Conservation (phyloP, 2,329 filamentous ascomycete genomes). For the Leptographium flavum region DNA sequence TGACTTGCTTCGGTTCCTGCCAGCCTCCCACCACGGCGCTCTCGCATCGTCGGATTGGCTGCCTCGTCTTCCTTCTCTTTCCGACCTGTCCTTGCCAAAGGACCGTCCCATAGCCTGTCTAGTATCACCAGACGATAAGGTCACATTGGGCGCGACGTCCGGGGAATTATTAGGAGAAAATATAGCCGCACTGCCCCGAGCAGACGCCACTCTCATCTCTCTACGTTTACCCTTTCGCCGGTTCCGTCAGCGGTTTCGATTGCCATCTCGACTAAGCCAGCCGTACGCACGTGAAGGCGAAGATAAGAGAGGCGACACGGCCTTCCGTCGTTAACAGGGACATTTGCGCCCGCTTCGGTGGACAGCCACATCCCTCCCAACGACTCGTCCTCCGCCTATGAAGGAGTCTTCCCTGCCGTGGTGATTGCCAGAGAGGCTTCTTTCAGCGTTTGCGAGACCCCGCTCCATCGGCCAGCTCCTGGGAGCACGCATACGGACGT, state of each 20-base stretch:
- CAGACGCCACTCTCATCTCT: neutral
- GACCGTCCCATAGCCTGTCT: neutral
- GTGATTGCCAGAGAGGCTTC: conserved; percentile 1
- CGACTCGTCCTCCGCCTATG: neutral
- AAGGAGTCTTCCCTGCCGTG: neutral
- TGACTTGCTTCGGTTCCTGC: neutral
- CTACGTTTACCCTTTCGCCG: neutral
- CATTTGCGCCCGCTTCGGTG: too few relatives aligned
- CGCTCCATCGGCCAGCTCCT: neutral
- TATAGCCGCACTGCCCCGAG: neutral
- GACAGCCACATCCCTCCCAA: neutral
- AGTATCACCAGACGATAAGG: conserved; percentile 1
- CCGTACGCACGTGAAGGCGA: neutral
- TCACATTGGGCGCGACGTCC: conserved; percentile 1
- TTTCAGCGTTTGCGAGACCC: neutral
- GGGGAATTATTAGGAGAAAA: neutral
- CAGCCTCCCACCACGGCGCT: neutral
- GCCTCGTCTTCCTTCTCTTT: neutral
- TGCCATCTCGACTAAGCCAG: neutral
- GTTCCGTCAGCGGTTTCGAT: neutral
- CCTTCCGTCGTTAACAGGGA: too few relatives aligned
- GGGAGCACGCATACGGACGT: neutral
- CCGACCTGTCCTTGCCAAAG: neutral
- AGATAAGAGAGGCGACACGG: neutral
- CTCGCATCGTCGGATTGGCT: neutral